Evolutionary conservation across 2,329 filamentous ascomycete species (phyloP), one percentile per base, ranked within the genome.

Genomic region (Fusarium nurragi): DNA sequence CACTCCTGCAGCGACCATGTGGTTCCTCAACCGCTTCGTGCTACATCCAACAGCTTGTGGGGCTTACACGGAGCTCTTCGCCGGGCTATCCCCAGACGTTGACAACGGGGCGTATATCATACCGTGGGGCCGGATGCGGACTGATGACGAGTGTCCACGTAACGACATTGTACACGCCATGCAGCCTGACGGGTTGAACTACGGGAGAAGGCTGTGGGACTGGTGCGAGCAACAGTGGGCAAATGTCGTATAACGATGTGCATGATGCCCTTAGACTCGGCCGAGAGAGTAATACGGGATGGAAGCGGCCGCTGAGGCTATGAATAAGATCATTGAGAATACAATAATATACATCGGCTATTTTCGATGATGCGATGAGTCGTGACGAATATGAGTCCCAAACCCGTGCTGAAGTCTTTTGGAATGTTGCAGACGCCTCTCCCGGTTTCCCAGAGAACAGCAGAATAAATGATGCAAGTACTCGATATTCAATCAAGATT

Each of bases 401-500:
- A 30, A 54, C 30, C 48, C 18, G 22, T 38, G 36, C 23, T 61
- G 59, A 39, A 18, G 19, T 22, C 13, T 11, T 44, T 28, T 63
- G 51, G 51, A 62, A 62, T 62, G 59, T 12, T 45, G 19, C 34
- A 23, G 23, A 2, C 21, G 36, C 39, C 51, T 38, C 18, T 43
- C 23, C 58, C 51, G 50, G 44, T 46, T 44, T 43, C 57, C 58
- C 14, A 57, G 59, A n/a, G 39, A 56, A 57, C 58, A 47, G 28
- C 14, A 34, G n/a, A 38, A 23, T 22, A n/a, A 16, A 52, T 25
- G 18, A 40, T 11, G 46, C 93, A 25, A 25, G 76, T 97, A 97
- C 10, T n/a, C 14, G 13, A 12, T 22, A n/a, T 30, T 36, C 21
- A 26, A 43, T 18, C 21, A 21, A 34, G 25, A 22, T 13, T 30